Evolutionary conservation across 2,329 filamentous ascomycete species (phyloP).

Genomic region (Helicocarpus griseus): DNA sequence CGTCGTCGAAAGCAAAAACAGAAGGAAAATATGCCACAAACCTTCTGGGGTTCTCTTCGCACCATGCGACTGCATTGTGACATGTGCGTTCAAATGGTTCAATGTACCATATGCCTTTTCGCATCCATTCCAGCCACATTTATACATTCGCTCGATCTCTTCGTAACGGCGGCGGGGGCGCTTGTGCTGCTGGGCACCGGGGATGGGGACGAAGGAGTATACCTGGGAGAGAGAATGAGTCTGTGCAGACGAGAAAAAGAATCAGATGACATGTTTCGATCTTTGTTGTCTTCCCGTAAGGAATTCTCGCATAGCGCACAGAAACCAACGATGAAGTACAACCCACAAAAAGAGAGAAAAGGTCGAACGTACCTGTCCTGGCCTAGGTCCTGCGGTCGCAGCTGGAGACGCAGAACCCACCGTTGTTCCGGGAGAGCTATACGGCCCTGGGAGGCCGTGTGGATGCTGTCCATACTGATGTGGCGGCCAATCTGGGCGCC

Average conservation of each 20-base stretch:
- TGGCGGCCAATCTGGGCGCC: slow-evolving; percentile 37
- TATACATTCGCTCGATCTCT: slow-evolving; percentile 99
- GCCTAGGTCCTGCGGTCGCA: slow-evolving; percentile 51
- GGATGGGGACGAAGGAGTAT: slow-evolving; percentile 96
- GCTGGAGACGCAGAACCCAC: slow-evolving; percentile 51
- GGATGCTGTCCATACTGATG: slow-evolving; percentile 37
- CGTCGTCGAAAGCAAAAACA: slow-evolving; percentile 1
- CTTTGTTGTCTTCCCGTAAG: slow-evolving; percentile 10
- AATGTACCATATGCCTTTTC: slow-evolving; percentile 97
- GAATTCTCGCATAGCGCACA: slow-evolving; percentile 15
- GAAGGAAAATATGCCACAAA: slow-evolving; percentile 42
- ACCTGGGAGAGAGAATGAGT: slow-evolving; percentile 59
- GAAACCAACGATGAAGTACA: slow-evolving; percentile 11
- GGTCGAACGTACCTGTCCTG: slow-evolving; percentile 49
- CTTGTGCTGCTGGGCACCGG: slow-evolving; percentile 94
- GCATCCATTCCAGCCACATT: slow-evolving; percentile 96
- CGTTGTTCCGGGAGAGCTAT: slow-evolving; percentile 45
- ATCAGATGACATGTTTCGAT: slow-evolving; percentile 17
- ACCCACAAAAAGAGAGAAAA: background rate
- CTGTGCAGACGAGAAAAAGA: slow-evolving; percentile 34
- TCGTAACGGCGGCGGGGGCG: slow-evolving; percentile 86
- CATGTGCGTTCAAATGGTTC: slow-evolving; percentile 95
- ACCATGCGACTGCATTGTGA: slow-evolving; percentile 97
- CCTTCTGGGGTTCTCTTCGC: slow-evolving; percentile 93
- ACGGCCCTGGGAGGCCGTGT: slow-evolving; percentile 40